A percentile compares a stretch with the other conserved stretches of the same genome.
These are phyloP conservation scores for Rhodotorula sp. DNA, from an alignment of 1,284 basidiomycete genomes.

Conservation along the genomic window DNA sequence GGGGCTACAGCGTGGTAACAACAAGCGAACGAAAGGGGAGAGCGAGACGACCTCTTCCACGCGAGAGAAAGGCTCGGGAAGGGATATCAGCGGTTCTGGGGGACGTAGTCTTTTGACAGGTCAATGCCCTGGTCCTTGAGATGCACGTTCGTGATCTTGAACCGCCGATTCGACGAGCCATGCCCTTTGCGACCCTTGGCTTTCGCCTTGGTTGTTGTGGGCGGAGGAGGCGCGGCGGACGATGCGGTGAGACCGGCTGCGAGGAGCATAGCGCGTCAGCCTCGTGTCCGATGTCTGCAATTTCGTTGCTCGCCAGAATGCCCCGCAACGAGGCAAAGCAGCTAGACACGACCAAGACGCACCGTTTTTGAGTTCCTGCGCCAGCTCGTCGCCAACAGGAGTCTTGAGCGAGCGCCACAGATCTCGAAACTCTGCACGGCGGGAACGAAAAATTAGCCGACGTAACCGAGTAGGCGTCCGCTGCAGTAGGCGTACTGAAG, in stretches of 20 bases:
- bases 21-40: no score
- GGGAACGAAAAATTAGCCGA: neutral
- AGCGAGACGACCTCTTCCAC: neutral
- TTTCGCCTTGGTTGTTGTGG: conserved; percentile 56
- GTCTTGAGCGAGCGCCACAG: conserved; percentile 80
- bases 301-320: no score
- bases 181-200: conserved; percentile 65
- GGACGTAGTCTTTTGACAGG: conserved; percentile 61
- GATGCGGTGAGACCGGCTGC: conserved; percentile 37
- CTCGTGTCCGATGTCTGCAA: no score
- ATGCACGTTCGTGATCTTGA: conserved; percentile 83
- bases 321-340: no score
- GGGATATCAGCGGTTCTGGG: neutral
- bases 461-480: neutral
- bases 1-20: no score
- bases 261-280: no score
- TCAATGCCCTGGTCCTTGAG: conserved; percentile 70
- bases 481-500: neutral
- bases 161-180: conserved; percentile 67
- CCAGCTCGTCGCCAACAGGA: conserved; percentile 66
- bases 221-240: conserved; percentile 20
- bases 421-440: conserved; percentile 69
- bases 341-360: neutral
- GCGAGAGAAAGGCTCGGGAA: neutral
- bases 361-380: conserved; percentile 21